A percentile compares a stretch with the other conserved stretches of the same genome.
These are phyloP conservation scores for Staphylotrichum tortipilum DNA, from an alignment of 495 filamentous ascomycete species.

Conservation along the genomic window DNA sequence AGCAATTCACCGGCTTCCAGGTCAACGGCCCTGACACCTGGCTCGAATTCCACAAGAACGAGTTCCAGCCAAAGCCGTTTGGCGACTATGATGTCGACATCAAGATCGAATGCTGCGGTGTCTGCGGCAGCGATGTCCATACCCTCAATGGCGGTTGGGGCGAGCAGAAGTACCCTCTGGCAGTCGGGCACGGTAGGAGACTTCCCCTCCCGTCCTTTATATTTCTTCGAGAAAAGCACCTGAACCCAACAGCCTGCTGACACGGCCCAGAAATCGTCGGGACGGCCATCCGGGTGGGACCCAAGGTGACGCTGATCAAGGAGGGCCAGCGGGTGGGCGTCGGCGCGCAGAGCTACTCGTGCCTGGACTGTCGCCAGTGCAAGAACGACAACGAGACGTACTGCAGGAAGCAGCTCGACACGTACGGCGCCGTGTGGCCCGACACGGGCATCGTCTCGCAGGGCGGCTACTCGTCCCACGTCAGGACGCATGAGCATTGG, in stretches of 20 bases:
- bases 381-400: constrained; percentile 53
- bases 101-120: constrained; percentile 46
- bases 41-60: constrained; percentile 48
- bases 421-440: constrained; percentile 47
- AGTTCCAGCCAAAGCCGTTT: constrained; percentile 50
- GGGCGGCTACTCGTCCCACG: constrained; percentile 47
- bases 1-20: constrained; percentile 45
- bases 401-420: constrained; percentile 47
- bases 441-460: constrained; percentile 45
- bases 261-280: constrained; percentile 36
- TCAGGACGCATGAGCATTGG: constrained; percentile 49
- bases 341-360: constrained; percentile 47
- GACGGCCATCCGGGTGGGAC: constrained; percentile 44
- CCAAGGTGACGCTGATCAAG: constrained; percentile 49
- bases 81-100: constrained; percentile 51
- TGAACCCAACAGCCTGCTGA: background rate
- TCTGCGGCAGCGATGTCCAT: constrained; percentile 51
- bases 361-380: constrained; percentile 48
- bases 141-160: constrained; percentile 51
- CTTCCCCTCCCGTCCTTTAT: too few species aligned
- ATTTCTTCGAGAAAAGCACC: too few species aligned
- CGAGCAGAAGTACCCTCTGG: constrained; percentile 42
- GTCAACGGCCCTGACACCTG: constrained; percentile 43
- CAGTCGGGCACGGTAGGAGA: constrained; percentile 45
- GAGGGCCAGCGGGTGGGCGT: constrained; percentile 49